Percentiles rank a stretch among this genome's conserved stretches.
Conservation (phyloP, 805 yeast genomes). For the Lipomyces sp. region DNA sequence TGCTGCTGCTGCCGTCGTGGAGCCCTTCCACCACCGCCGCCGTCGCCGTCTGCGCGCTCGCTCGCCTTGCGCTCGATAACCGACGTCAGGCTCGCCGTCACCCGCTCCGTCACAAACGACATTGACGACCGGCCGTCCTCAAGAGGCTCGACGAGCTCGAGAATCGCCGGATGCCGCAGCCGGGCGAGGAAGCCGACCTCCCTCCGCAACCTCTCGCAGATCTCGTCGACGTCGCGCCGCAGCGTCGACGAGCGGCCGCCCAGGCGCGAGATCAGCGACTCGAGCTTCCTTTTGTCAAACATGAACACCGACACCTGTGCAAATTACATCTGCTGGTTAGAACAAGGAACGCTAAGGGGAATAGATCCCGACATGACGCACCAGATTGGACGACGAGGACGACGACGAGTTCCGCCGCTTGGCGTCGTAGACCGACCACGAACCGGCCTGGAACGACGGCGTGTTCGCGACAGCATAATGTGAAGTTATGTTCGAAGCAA, state of each 20-base stretch:
- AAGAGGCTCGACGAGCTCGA: constrained; percentile 80
- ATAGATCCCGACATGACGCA: constrained; percentile 7
- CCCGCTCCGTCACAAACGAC: constrained; percentile 80
- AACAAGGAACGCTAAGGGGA: background rate
- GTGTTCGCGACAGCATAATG: constrained; percentile 65
- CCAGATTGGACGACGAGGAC: no score
- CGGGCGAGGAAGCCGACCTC: constrained; percentile 73
- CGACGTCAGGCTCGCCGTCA: constrained; percentile 53
- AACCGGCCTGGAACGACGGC: constrained; percentile 68
- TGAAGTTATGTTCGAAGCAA: constrained; percentile 26
- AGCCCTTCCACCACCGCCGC: background rate
- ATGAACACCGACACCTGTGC: constrained; percentile 72
- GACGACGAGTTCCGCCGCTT: constrained; percentile 60
- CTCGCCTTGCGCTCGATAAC: constrained; percentile 39
- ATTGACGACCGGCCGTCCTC: constrained; percentile 80
- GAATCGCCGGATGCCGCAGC: constrained; percentile 83
- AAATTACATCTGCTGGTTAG: constrained; percentile 29
- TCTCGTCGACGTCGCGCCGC: constrained; percentile 53
- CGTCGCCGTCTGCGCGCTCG: constrained; percentile 16
- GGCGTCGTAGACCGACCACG: constrained; percentile 87
- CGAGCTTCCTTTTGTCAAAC: constrained; percentile 76
- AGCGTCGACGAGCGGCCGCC: constrained; percentile 52
- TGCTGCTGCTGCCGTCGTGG: background rate
- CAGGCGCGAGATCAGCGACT: constrained; percentile 49
- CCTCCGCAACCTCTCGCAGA: constrained; percentile 58